These are phyloP conservation scores for Hypoxylon cercidicola DNA, from an alignment of 495 filamentous ascomycete genomes.

Conservation along the genomic window DNA sequence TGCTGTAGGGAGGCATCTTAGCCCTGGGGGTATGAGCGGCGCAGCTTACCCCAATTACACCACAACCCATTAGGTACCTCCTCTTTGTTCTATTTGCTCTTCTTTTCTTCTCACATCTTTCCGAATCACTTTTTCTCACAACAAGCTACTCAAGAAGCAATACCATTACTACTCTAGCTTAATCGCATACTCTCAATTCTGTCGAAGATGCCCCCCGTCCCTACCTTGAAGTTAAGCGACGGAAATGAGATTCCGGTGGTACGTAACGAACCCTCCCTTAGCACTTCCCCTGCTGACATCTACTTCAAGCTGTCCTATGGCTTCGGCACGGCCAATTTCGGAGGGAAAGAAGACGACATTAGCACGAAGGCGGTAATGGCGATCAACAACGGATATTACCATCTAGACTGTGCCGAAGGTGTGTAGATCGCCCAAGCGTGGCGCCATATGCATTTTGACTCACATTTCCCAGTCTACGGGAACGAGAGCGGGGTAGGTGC, in stretches of 20 bases:
- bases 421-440: constrained; percentile 1
- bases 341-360: constrained; percentile 58
- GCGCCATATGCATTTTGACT: neutral
- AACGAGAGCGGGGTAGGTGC: constrained; percentile 81
- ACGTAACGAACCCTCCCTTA: constrained; percentile 31
- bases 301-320: constrained; percentile 76
- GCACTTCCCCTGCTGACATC: neutral
- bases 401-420: constrained; percentile 82
- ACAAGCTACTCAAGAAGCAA: no score
- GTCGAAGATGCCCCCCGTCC: constrained; percentile 35
- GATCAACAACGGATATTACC: constrained; percentile 74
- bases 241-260: constrained; percentile 80
- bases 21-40: no score
- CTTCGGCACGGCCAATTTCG: constrained; percentile 60
- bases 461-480: constrained; percentile 66
- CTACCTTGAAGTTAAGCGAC: constrained; percentile 72
- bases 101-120: no score
- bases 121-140: no score
- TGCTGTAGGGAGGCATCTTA: no score
- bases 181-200: no score
- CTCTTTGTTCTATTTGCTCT: no score
- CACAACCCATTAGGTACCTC: no score
- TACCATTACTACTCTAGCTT: no score
- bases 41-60: no score
- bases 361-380: constrained; percentile 71